These are phyloP conservation scores for Aspergillus ustus DNA, from an alignment of 2,329 filamentous ascomycete species.

Conservation along the genomic window DNA sequence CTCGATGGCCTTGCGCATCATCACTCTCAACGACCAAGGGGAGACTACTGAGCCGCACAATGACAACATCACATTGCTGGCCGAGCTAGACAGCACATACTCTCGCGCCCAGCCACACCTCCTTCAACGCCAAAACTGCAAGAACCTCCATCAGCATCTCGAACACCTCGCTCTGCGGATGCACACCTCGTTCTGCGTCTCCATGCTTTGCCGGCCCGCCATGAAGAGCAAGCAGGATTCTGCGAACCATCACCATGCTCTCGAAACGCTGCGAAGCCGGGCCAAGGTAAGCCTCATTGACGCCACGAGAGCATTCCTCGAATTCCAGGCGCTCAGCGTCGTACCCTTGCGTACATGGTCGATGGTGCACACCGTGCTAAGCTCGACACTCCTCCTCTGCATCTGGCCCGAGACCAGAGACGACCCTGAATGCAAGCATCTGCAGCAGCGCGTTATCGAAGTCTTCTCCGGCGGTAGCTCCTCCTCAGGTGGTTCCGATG, in stretches of 20 bases:
- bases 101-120: conserved; percentile 56
- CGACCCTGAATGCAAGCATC: conserved; percentile 32
- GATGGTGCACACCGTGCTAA: conserved; percentile 41
- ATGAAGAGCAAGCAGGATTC: conserved; percentile 43
- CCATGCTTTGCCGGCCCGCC: conserved; percentile 61
- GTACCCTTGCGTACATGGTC: conserved; percentile 39
- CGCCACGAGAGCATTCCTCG: conserved; percentile 37
- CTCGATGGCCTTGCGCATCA: conserved; percentile 33
- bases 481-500: conserved; percentile 20
- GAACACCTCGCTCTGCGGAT: conserved; percentile 62
- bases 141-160: conserved; percentile 51
- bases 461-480: conserved; percentile 32
- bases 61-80: conserved; percentile 40
- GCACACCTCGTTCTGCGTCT: conserved; percentile 60
- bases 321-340: conserved; percentile 37
- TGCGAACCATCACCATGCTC: conserved; percentile 11
- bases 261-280: conserved; percentile 24
- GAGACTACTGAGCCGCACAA: conserved; percentile 14
- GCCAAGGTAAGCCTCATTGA: conserved; percentile 33
- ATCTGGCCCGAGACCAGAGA: conserved; percentile 40
- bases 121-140: conserved; percentile 47
- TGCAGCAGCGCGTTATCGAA: conserved; percentile 38
- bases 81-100: conserved; percentile 50
- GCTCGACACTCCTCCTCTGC: conserved; percentile 38
- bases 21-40: conserved; percentile 50